Base-by-base conservation (phyloP, 139 green algal species). In the Edaphochlamys debaryana region DNA sequence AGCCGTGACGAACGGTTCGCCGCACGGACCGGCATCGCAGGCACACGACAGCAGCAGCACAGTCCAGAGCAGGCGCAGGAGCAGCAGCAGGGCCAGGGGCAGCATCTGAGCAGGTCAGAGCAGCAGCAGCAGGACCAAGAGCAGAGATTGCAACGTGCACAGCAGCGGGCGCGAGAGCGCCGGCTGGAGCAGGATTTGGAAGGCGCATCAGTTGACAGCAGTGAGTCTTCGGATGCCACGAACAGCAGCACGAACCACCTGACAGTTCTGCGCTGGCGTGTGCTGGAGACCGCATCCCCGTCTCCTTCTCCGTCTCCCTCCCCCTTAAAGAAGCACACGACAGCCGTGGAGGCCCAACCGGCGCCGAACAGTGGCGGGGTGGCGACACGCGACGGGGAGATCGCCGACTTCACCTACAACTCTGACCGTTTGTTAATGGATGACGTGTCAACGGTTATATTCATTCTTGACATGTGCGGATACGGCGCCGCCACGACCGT, bases 361-460 rank as follows among this genome's bases (percentile, higher is more conserved):
- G 50, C 50, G 50, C 50, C 20, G 23, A 58, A 19, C 50, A 58
- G 50, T 25, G n/a, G n/a, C n/a, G n/a, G n/a, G n/a, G n/a, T n/a
- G n/a, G n/a, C n/a, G n/a, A n/a, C n/a, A n/a, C n/a, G n/a, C 45
- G 45, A 13, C 45, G 45, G 45, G 11, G 45, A 54, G 45, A 13
- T 9, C 45, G 11, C 23, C 42, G 11, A 36, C 7, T 80, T 62
- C 25, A 36, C 29, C 9, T 74, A 83, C 62, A 83, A 83, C 62
- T 36, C 22, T 0, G 34, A 56, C 27, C 36, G 78, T 3, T 19
- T 76, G 50, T 4, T 76, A 1, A 84, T 84, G 78, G 78, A 84
- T 23, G 78, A 84, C 36, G 66, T 84, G 15, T 84, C 78, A 11
- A 84, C 78, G 1, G 66, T 84, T 0, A 71, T 84, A 36, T 84